These are phyloP conservation scores for Melanomma pulvis-pyrius DNA, from an alignment of 495 filamentous ascomycete species.

Conservation along the genomic window DNA sequence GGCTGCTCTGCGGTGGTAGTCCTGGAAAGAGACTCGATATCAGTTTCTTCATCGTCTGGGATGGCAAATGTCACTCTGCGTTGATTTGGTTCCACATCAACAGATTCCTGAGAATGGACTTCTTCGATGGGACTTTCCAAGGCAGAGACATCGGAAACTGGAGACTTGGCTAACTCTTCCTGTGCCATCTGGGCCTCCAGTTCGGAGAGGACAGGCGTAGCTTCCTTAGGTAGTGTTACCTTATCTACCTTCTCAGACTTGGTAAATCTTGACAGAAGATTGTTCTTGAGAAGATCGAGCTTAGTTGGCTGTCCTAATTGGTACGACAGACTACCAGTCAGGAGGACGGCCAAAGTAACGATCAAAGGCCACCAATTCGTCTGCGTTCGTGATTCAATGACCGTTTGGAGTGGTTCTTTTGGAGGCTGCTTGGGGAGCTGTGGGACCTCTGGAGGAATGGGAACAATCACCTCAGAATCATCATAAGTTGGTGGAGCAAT, in stretches of 20 bases:
- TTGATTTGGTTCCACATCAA: slow-evolving; percentile 10
- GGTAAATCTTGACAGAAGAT: slow-evolving; percentile 3
- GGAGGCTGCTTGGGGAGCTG: background rate
- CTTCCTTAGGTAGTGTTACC: background rate
- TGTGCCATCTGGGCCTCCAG: background rate
- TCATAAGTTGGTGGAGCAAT: background rate
- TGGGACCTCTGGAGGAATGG: background rate
- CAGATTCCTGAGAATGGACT: background rate
- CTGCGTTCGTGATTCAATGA: slow-evolving; percentile 7
- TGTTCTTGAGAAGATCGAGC: slow-evolving; percentile 16
- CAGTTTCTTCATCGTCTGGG: slow-evolving; percentile 31
- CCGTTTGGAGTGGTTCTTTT: background rate
- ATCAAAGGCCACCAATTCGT: slow-evolving; percentile 1
- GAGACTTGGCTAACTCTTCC: background rate
- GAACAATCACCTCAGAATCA: background rate
- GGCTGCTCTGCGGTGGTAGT: slow-evolving; percentile 30
- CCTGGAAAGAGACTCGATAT: slow-evolving; percentile 24
- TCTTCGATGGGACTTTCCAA: background rate
- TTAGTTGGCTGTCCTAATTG: slow-evolving; percentile 5
- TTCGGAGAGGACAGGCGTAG: background rate
- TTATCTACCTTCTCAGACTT: slow-evolving; percentile 4
- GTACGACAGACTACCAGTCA: background rate
- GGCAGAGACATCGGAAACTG: background rate
- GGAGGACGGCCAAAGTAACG: slow-evolving; percentile 7
- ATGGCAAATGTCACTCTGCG: slow-evolving; percentile 29